Conservation (phyloP, 305 asterid species). For the Ilex paraguariensis region DNA sequence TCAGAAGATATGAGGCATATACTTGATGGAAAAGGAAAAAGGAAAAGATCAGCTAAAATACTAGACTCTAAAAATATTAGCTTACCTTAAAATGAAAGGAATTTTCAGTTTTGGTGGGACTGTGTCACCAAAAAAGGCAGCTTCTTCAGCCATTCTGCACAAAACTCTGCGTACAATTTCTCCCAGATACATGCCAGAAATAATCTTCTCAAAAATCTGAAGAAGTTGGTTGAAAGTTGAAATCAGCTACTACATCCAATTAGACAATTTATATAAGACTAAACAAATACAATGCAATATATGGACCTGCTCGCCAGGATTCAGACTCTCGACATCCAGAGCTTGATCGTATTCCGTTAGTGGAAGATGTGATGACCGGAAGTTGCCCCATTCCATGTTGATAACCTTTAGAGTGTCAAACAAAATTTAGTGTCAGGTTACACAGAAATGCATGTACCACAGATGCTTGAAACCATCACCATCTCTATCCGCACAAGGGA, state of each 20-base stretch:
- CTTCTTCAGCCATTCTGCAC: constrained; percentile 75
- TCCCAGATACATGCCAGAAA: constrained; percentile 92
- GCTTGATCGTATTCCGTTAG: constrained; percentile 68
- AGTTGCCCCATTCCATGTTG: constrained; percentile 97
- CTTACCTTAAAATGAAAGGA: constrained; percentile 74
- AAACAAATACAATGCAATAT: background rate
- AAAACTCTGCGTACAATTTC: constrained; percentile 83
- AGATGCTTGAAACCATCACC: background rate
- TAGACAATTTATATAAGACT: constrained; percentile 1
- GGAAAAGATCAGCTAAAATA: too few species aligned
- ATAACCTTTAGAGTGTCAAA: constrained; percentile 52
- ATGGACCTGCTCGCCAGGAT: constrained; percentile 87
- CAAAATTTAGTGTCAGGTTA: too few species aligned
- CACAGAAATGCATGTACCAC: background rate
- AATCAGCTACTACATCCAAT: constrained; percentile 1
- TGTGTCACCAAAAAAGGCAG: constrained; percentile 62
- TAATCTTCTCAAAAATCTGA: constrained; percentile 77
- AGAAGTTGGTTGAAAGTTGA: constrained; percentile 19
- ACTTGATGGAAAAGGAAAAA: background rate
- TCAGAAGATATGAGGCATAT: too few species aligned
- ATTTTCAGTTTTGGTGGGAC: constrained; percentile 59
- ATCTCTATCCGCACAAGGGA: too few species aligned
- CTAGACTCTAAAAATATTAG: background rate
- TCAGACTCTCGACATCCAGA: constrained; percentile 74
- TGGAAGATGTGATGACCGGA: constrained; percentile 81